Base-by-base conservation (phyloP, 257 asterid species). In the Capsicum chinense region DNA sequence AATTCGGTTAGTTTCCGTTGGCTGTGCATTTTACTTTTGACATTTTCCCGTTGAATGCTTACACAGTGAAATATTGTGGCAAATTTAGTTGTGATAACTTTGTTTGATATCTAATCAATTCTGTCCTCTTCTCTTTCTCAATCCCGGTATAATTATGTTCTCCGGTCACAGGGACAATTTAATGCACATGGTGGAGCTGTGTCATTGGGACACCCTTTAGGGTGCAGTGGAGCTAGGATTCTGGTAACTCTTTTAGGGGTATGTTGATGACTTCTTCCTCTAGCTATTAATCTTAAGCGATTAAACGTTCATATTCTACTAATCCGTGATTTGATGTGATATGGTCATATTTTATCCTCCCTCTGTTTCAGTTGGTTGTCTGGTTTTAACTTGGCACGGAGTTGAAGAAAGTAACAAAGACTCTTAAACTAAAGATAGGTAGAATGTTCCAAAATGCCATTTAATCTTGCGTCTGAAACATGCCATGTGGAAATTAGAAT, bases 161-260 rank as follows among this genome's bases (percentile, higher is more conserved):
- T 79, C n/a, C 35, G 35, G 70, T 85, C 83, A 58, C 87, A 96
- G 99, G 95, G 87, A 60, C 88, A 87, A 83, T 84, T 96, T 80
- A 96, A 96, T 87, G 93, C 83, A 64, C 98, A 96, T 19, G 99
- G 99, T 2, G 98, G 99, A 79, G 98, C 95, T 48, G 99, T 96
- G 83, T 92, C 97, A 11, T 85, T 93, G 90, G 99, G 99, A 80
- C 98, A 96, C 88, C 98, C 99, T 47, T 9, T 96, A 59, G 98
- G 99, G 79, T 96, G 98, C 88, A 93, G 99, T 83, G 99, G 98
- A 89, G 99, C 98, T 44, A 95, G 98, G 69, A 94, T 96, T 87
- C 85, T 96, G 91, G 87, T 94, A 86, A 92, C 99, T n/a, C 90
- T 96, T 84, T 88, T 94, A 69, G 99, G 99, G 92, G 99, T 94